Percentiles rank a stretch among this genome's conserved stretches.
Conservation (phyloP, 768 basidiomycete genomes). For the Sarcomyxa edulis region DNA sequence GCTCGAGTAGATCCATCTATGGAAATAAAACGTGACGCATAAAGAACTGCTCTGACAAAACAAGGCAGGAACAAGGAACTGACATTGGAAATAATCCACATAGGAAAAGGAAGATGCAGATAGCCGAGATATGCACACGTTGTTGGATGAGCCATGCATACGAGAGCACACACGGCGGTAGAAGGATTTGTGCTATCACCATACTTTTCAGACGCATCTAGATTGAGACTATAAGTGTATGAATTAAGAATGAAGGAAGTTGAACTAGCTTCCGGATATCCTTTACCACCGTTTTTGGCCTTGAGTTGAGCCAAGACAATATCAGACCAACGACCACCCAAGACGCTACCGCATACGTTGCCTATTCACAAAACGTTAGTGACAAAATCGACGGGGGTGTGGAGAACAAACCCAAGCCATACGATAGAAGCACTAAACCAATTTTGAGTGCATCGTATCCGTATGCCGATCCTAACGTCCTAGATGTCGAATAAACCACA, state of each 20-base stretch:
- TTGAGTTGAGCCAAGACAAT: conserved; percentile 30
- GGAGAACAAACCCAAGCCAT: conserved; percentile 51
- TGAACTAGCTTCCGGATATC: conserved; percentile 57
- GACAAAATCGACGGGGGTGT: background rate
- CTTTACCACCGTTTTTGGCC: conserved; percentile 32
- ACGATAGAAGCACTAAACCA: conserved; percentile 72
- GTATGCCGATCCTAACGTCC: conserved; percentile 62
- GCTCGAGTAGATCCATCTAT: conserved; percentile 30
- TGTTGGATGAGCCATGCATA: conserved; percentile 74
- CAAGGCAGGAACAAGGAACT: conserved; percentile 16
- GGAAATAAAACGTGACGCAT: background rate
- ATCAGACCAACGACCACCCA: conserved; percentile 44
- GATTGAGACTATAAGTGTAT: background rate
- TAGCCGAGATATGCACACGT: conserved; percentile 56
- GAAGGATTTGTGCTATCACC: conserved; percentile 46
- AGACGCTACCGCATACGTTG: conserved; percentile 31
- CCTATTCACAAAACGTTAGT: conserved; percentile 19
- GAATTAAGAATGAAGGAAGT: background rate
- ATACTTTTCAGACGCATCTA: conserved; percentile 74
- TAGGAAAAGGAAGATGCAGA: conserved; percentile 69
- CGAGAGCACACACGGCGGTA: conserved; percentile 56
- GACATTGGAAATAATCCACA: conserved; percentile 74
- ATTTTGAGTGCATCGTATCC: conserved; percentile 62
- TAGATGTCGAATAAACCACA: conserved; percentile 68
- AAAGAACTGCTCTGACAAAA: conserved; percentile 27